Conservation (phyloP, 139 green algal genomes). For the Chlorella sp. region DNA sequence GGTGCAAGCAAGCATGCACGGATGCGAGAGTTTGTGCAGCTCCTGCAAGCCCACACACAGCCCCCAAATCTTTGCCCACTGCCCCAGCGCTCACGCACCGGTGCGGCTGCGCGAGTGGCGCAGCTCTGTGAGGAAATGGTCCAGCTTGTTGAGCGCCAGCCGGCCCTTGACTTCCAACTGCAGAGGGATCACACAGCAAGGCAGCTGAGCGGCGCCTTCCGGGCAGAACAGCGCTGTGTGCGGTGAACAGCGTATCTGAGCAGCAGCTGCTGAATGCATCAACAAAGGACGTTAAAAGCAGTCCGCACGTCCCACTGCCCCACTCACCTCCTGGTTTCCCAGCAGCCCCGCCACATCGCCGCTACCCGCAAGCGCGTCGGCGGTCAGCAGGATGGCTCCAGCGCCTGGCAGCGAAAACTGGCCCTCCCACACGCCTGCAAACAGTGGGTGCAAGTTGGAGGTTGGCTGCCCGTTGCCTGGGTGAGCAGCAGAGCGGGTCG, state of each 20-base stretch:
- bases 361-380: slow-evolving; percentile 37
- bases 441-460: background rate
- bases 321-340: slow-evolving; percentile 21
- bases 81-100: background rate
- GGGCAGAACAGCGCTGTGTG: no score
- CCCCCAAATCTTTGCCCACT: background rate
- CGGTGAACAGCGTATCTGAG: no score
- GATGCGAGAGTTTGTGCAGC: background rate
- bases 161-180: slow-evolving; percentile 36
- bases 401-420: slow-evolving; percentile 34
- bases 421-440: slow-evolving; percentile 39
- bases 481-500: no score
- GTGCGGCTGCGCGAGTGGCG: slow-evolving; percentile 32
- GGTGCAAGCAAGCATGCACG: no score
- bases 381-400: slow-evolving; percentile 27
- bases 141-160: slow-evolving; percentile 45
- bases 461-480: no score
- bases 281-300: no score
- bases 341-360: slow-evolving; percentile 38
- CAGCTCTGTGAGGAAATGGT: slow-evolving; percentile 45
- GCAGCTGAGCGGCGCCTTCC: no score
- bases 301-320: no score
- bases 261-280: no score
- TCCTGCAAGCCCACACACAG: background rate
- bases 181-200: no score